phyloP scores from a whole-genome alignment of 345 rosid species.

The Acer yangbiense region DNA sequence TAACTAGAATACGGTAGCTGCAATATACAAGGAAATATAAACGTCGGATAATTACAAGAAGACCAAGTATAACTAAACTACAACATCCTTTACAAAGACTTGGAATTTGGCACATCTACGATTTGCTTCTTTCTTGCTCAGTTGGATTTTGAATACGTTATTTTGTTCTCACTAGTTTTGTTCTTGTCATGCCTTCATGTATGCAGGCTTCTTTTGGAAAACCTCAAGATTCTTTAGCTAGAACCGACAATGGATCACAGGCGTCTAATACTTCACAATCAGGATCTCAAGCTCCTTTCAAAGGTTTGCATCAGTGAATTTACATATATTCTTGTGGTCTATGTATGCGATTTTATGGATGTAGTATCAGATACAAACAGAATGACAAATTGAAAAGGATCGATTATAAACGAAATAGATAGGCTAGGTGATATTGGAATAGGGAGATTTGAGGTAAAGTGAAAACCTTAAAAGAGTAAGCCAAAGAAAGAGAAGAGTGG shows the following conservation, averaged over 20 bases:
- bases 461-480: too few relatives aligned
- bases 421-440: too few relatives aligned
- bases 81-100: background rate
- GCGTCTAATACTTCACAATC: constrained; percentile 48
- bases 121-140: background rate
- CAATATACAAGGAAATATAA: too few relatives aligned
- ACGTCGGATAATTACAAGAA: too few relatives aligned
- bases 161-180: background rate
- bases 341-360: background rate
- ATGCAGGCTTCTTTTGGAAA: constrained; percentile 60
- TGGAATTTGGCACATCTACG: background rate
- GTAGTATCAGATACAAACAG: background rate
- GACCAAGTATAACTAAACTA: too few relatives aligned
- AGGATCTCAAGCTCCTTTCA: constrained; percentile 58
- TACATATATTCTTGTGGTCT: background rate
- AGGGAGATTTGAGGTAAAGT: too few relatives aligned
- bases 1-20: too few relatives aligned
- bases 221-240: constrained; percentile 53
- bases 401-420: too few relatives aligned
- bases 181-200: constrained; percentile 20
- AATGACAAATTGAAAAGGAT: too few relatives aligned
- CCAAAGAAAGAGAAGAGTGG: too few relatives aligned
- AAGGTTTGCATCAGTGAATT: constrained; percentile 47
- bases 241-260: constrained; percentile 52
- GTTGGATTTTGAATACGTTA: background rate